phyloP scores from a whole-genome alignment of 768 basidiomycete genomes.

The Boletus sp. region DNA sequence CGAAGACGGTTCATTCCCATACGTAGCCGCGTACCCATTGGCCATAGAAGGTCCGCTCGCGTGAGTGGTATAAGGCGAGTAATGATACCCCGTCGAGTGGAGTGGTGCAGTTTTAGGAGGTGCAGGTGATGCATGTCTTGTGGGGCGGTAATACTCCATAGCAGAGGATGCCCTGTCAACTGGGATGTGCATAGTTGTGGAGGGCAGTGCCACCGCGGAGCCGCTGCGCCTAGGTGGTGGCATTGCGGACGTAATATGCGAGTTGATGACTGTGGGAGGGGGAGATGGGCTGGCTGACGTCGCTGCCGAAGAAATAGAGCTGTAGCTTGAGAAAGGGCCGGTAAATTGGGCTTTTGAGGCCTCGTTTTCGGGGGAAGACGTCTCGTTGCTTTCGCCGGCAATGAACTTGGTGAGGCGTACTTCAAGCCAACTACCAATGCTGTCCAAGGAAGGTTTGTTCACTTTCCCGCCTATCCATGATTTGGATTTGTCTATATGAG shows the following conservation, averaged over 20 bases:
- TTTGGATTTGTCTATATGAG: constrained; percentile 68
- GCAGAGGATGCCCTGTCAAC: constrained; percentile 77
- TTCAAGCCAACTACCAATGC: constrained; percentile 89
- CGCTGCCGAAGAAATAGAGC: constrained; percentile 80
- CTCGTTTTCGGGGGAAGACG: constrained; percentile 36
- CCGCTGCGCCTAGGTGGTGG: constrained; percentile 58
- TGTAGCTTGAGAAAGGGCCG: constrained; percentile 92
- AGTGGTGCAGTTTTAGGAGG: constrained; percentile 56
- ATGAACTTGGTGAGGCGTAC: constrained; percentile 92
- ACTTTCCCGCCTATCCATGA: constrained; percentile 90
- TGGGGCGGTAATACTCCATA: constrained; percentile 61
- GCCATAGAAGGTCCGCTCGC: constrained; percentile 25
- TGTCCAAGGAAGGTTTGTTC: constrained; percentile 87
- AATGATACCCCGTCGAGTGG: constrained; percentile 31
- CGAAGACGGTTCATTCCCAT: constrained; percentile 30
- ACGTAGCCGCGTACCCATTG: constrained; percentile 38
- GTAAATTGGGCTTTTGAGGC: constrained; percentile 39
- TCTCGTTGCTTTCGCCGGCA: constrained; percentile 77
- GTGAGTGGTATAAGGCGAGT: constrained; percentile 30
- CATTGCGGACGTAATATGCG: constrained; percentile 29
- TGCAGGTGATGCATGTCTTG: constrained; percentile 48
- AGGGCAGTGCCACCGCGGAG: constrained; percentile 62
- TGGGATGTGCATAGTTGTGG: constrained; percentile 44
- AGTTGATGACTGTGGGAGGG: constrained; percentile 50
- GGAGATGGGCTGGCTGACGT: constrained; percentile 77